Percentiles rank a stretch among this genome's conserved stretches.
Conservation (phyloP, 768 basidiomycete genomes). For the Dioszegia hungarica region DNA sequence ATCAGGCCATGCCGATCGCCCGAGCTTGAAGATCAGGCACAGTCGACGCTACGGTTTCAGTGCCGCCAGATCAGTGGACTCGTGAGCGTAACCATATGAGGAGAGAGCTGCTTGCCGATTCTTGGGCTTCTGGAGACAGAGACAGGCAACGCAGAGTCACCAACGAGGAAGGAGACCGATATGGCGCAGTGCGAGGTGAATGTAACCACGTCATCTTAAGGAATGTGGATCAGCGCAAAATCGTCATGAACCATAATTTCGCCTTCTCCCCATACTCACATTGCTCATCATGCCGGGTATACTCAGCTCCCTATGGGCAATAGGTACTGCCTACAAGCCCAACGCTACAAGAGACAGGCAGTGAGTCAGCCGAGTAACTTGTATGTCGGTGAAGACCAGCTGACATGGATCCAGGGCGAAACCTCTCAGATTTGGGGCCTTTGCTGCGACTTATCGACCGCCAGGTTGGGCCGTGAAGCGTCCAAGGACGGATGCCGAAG, state of each 20-base stretch:
- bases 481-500: conserved; percentile 42
- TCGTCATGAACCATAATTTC: background rate
- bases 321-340: conserved; percentile 31
- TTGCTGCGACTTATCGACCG: conserved; percentile 40
- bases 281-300: conserved; percentile 3
- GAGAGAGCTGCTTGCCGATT: too few species aligned
- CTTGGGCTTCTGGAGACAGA: too few species aligned
- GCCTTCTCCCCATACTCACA: background rate
- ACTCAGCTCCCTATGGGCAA: conserved; percentile 31
- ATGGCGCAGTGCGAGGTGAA: too few species aligned
- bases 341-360: conserved; percentile 30
- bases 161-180: too few species aligned
- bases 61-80: too few species aligned
- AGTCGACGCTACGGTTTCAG: too few species aligned
- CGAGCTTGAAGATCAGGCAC: too few species aligned
- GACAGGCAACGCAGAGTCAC: too few species aligned
- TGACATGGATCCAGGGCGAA: conserved; percentile 9
- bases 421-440: conserved; percentile 41
- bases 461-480: conserved; percentile 31
- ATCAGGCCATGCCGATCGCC: too few species aligned
- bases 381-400: too few species aligned
- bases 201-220: too few species aligned
- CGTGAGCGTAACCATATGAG: too few species aligned
- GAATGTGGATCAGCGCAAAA: background rate
- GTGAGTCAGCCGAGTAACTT: conserved; percentile 14